A percentile compares a stretch with the other conserved stretches of the same genome.
These are phyloP conservation scores for Boletus huronensis DNA, from an alignment of 768 basidiomycete genomes.

Conservation along the genomic window DNA sequence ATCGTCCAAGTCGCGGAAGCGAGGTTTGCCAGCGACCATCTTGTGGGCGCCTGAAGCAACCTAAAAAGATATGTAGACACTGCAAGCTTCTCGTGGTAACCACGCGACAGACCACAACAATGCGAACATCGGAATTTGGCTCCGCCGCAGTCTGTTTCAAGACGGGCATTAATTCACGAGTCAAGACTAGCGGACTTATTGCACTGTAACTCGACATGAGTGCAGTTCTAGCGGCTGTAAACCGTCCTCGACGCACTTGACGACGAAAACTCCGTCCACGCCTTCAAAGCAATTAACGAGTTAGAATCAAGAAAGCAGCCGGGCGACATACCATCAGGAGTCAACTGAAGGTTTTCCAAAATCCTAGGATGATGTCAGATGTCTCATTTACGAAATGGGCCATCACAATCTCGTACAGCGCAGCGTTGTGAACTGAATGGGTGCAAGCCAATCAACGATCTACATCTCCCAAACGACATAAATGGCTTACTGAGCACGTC, in stretches of 20 bases:
- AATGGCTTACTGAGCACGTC: slow-evolving; percentile 47
- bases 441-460: background rate
- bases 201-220: slow-evolving; percentile 30
- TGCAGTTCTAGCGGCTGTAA: background rate
- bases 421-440: slow-evolving; percentile 54
- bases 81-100: background rate
- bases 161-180: slow-evolving; percentile 50
- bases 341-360: slow-evolving; percentile 17
- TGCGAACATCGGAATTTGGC: slow-evolving; percentile 53
- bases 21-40: slow-evolving; percentile 15
- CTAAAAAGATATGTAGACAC: slow-evolving; percentile 16
- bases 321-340: slow-evolving; percentile 25
- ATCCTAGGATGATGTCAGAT: slow-evolving; percentile 17
- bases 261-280: slow-evolving; percentile 36
- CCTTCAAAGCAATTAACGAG: slow-evolving; percentile 26
- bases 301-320: background rate
- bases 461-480: background rate
- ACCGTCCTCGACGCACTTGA: slow-evolving; percentile 37
- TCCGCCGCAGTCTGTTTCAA: slow-evolving; percentile 46
- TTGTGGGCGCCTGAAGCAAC: slow-evolving; percentile 32
- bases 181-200: slow-evolving; percentile 56
- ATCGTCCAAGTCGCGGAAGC: slow-evolving; percentile 33
- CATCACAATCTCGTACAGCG: slow-evolving; percentile 33
- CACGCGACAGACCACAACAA: slow-evolving; percentile 48
- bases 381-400: background rate